Evolutionary conservation across 257 asterid species (phyloP).

Genomic region (Solanum gracilifrons): DNA sequence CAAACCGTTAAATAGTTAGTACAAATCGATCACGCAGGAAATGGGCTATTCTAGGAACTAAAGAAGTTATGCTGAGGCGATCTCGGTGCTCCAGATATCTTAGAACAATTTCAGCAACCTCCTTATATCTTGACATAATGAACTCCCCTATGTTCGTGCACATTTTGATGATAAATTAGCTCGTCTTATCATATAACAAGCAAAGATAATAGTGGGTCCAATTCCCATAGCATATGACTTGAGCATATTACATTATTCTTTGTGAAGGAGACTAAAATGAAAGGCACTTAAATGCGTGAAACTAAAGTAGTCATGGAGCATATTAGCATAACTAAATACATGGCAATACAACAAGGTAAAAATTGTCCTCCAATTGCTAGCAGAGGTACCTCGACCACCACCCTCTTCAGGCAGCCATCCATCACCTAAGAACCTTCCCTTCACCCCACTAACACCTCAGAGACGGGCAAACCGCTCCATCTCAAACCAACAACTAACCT

Average conservation of each 20-base stretch:
- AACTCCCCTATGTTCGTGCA: too few species aligned
- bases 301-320: neutral
- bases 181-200: too few species aligned
- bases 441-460: neutral
- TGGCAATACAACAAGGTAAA: neutral
- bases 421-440: neutral
- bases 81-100: too few species aligned
- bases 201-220: too few species aligned
- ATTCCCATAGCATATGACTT: neutral
- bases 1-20: conserved; percentile 50
- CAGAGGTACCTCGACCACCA: neutral
- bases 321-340: neutral
- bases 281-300: neutral
- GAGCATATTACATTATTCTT: neutral
- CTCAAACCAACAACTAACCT: too few species aligned
- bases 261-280: neutral
- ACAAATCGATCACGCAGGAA: neutral
- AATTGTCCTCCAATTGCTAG: neutral
- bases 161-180: too few species aligned
- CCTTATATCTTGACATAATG: too few species aligned
- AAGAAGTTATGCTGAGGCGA: too few species aligned
- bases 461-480: too few species aligned
- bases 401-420: neutral
- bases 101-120: too few species aligned
- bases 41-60: too few species aligned